Evolutionary conservation across 208 protist genomes (phyloP).

Genomic region (Acanthamoeba lenticulata): DNA sequence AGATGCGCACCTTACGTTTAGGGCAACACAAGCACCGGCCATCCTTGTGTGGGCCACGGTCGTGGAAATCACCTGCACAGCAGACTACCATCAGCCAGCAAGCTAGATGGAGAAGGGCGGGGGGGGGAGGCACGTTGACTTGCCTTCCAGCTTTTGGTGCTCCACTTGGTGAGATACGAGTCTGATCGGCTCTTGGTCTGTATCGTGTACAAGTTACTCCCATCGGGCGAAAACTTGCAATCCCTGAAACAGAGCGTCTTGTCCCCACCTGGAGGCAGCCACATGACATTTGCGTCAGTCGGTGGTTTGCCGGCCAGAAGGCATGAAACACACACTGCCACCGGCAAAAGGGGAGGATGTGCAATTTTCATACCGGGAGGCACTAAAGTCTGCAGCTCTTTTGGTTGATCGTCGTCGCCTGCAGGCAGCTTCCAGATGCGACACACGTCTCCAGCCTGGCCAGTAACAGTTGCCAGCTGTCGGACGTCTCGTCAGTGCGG

Average conservation of each 20-base stretch:
- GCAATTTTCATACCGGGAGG: not conserved
- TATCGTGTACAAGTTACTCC: constrained; percentile 31
- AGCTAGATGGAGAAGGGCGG: not conserved
- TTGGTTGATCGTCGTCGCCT: not conserved
- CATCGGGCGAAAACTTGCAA: constrained; percentile 63
- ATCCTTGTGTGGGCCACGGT: constrained; percentile 10
- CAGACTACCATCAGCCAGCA: not conserved
- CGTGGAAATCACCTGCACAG: not conserved
- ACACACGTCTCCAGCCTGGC: not conserved
- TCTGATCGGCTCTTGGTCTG: constrained; percentile 66
- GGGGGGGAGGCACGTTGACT: not conserved
- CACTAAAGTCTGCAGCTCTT: not conserved
- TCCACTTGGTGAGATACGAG: constrained; percentile 60
- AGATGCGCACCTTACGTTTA: constrained; percentile 27
- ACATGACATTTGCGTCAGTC: not conserved
- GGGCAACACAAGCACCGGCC: constrained; percentile 2
- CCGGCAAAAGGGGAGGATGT: not conserved
- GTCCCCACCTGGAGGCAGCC: not conserved
- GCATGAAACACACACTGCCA: not conserved
- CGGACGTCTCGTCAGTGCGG: no score
- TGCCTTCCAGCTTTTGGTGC: not conserved
- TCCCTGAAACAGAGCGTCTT: constrained; percentile 57
- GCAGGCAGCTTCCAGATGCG: not conserved
- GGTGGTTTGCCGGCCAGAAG: no score
- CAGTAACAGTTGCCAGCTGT: constrained; percentile 21